Evolutionary conservation across 2,329 filamentous ascomycete genomes (phyloP).

Genomic region (Teratosphaeria destructans): DNA sequence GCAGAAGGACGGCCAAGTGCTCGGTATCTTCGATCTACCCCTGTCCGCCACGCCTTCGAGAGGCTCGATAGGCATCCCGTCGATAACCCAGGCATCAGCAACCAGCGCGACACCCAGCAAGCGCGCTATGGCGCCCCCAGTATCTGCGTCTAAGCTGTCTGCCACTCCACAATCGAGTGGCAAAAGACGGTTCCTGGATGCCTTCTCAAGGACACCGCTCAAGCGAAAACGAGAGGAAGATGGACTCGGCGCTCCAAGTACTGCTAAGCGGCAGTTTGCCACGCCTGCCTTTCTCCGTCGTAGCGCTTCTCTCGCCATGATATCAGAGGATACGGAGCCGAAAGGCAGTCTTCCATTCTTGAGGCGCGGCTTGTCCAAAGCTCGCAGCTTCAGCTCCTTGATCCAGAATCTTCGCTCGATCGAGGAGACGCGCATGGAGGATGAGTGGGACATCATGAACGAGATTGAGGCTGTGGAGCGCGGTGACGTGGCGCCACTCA

Average conservation of each 20-base stretch:
- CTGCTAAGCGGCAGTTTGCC: constrained; percentile 37
- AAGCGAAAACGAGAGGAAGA: constrained; percentile 33
- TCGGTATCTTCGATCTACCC: constrained; percentile 67
- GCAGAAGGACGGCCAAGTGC: constrained; percentile 64
- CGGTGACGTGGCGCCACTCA: constrained; percentile 2
- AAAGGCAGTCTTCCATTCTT: constrained; percentile 28
- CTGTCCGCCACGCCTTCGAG: constrained; percentile 40
- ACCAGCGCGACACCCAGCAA: constrained; percentile 29
- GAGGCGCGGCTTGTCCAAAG: constrained; percentile 34
- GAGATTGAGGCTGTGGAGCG: constrained; percentile 50
- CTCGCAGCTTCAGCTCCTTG: constrained; percentile 61
- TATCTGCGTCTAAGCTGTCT: constrained; percentile 9
- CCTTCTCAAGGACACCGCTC: constrained; percentile 53
- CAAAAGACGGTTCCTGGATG: constrained; percentile 52
- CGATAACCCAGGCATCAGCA: not conserved
- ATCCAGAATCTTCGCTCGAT: constrained; percentile 60
- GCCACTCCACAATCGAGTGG: constrained; percentile 44
- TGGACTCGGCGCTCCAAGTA: constrained; percentile 19
- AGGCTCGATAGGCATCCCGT: not conserved
- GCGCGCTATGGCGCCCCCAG: constrained; percentile 3
- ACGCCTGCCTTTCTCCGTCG: constrained; percentile 63
- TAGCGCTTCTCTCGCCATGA: constrained; percentile 37
- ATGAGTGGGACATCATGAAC: constrained; percentile 63
- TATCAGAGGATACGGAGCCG: constrained; percentile 49
- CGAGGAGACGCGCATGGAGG: constrained; percentile 59